phyloP scores from a whole-genome alignment of 2,329 filamentous ascomycete species.

The Arthroderma uncinatum region DNA sequence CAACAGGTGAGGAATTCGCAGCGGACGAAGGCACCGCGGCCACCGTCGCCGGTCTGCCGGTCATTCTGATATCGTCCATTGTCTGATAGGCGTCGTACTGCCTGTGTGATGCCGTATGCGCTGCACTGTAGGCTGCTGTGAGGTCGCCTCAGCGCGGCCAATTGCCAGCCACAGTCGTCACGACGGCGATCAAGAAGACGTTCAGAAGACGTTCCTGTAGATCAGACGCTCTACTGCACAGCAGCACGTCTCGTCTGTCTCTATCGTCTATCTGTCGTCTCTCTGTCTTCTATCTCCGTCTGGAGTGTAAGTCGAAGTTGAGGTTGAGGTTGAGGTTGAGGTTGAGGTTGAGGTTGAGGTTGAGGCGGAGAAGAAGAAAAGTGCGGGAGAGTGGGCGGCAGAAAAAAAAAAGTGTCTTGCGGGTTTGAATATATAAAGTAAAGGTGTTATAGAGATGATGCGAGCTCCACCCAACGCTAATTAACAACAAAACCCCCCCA shows the following conservation, averaged over 20 bases:
- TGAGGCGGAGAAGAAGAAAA: constrained; percentile 8
- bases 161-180: constrained; percentile 5
- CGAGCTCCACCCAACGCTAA: neutral
- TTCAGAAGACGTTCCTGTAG: neutral
- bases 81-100: neutral
- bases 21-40: constrained; percentile 5
- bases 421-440: neutral
- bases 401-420: neutral
- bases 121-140: neutral
- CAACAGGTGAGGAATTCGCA: neutral
- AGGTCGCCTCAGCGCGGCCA: neutral
- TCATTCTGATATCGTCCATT: constrained; percentile 11
- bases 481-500: neutral
- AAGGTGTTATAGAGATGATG: neutral
- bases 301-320: neutral
- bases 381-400: neutral
- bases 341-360: neutral
- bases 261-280: neutral
- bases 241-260: neutral
- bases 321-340: neutral
- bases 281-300: neutral
- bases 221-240: neutral
- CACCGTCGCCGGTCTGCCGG: constrained; percentile 7
- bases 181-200: neutral
- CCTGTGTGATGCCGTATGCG: neutral